Percentiles rank a stretch among this genome's conserved stretches.
phyloP scores from a whole-genome alignment of 2,329 filamentous ascomycete genomes.

The Cladophialophora carrionii region DNA sequence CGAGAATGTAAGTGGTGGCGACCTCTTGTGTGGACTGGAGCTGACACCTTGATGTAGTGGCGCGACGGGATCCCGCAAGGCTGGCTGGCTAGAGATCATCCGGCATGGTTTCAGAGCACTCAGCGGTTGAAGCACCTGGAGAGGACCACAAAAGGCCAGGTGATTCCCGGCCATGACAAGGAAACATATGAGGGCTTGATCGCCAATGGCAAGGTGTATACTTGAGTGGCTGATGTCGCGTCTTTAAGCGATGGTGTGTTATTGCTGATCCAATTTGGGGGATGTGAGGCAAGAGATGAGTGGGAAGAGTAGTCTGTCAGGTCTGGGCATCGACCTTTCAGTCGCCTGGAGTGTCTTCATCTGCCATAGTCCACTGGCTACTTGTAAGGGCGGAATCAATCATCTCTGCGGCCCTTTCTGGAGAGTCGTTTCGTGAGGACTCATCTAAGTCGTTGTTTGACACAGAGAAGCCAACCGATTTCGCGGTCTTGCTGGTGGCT shows the following conservation, averaged over 20 bases:
- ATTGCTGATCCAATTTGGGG: background rate
- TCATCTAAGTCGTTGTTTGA: slow-evolving; percentile 16
- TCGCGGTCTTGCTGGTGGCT: slow-evolving; percentile 45
- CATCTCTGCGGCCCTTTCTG: slow-evolving; percentile 15
- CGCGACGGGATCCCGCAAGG: slow-evolving; percentile 38
- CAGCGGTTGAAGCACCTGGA: slow-evolving; percentile 37
- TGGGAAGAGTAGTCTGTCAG: background rate
- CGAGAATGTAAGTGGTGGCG: slow-evolving; percentile 34
- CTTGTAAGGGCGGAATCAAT: slow-evolving; percentile 23
- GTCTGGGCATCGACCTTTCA: slow-evolving; percentile 3
- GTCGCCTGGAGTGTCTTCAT: slow-evolving; percentile 16
- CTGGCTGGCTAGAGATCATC: slow-evolving; percentile 38
- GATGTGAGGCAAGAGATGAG: background rate
- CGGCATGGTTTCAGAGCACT: slow-evolving; percentile 36
- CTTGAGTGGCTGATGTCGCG: slow-evolving; percentile 20
- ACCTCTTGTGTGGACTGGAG: background rate
- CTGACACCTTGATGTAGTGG: slow-evolving; percentile 30
- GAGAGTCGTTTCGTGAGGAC: slow-evolving; percentile 2
- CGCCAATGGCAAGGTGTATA: slow-evolving; percentile 26
- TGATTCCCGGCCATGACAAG: slow-evolving; percentile 38
- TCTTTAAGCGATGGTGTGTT: background rate
- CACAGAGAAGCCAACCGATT: slow-evolving; percentile 60
- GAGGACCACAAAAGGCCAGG: slow-evolving; percentile 32
- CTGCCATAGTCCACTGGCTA: slow-evolving; percentile 33
- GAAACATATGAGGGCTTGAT: slow-evolving; percentile 35